Conservation (phyloP, 179 eudicot species). For the Vitellaria paradoxa region DNA sequence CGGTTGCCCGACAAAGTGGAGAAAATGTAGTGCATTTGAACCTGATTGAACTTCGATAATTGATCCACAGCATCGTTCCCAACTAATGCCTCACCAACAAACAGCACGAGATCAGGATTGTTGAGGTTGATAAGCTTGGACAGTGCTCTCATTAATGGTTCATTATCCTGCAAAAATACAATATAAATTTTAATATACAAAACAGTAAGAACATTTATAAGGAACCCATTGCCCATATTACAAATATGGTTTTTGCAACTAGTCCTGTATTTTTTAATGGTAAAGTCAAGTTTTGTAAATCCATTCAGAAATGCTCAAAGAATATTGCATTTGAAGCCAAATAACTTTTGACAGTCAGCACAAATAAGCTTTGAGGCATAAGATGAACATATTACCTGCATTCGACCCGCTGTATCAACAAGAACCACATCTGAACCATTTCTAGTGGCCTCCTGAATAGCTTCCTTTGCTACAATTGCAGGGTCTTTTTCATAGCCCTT, state of each 20-base stretch:
- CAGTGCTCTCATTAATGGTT: slow-evolving; percentile 87
- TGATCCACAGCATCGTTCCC: slow-evolving; percentile 95
- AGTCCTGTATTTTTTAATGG: neutral
- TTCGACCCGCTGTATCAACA: slow-evolving; percentile 35
- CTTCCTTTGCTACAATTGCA: slow-evolving; percentile 96
- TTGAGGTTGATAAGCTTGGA: slow-evolving; percentile 80
- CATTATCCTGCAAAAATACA: slow-evolving; percentile 59
- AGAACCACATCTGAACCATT: slow-evolving; percentile 97
- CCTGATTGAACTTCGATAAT: slow-evolving; percentile 86
- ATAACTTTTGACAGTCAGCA: neutral
- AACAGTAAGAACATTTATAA: neutral
- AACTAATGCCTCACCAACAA: slow-evolving; percentile 93
- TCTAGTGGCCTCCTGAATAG: slow-evolving; percentile 85
- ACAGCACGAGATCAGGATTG: slow-evolving; percentile 77
- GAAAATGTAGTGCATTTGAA: slow-evolving; percentile 3
- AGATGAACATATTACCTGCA: slow-evolving; percentile 61
- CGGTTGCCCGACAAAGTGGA: neutral
- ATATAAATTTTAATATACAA: neutral
- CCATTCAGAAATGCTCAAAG: neutral
- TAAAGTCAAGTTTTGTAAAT: neutral
- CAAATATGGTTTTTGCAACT: neutral
- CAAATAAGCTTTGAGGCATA: neutral
- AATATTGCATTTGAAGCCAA: neutral
- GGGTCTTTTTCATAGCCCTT: slow-evolving; percentile 92
- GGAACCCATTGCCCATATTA: neutral